Base-by-base conservation (phyloP, 2,329 filamentous ascomycete species). In the Verticillium zaregamsianum region DNA sequence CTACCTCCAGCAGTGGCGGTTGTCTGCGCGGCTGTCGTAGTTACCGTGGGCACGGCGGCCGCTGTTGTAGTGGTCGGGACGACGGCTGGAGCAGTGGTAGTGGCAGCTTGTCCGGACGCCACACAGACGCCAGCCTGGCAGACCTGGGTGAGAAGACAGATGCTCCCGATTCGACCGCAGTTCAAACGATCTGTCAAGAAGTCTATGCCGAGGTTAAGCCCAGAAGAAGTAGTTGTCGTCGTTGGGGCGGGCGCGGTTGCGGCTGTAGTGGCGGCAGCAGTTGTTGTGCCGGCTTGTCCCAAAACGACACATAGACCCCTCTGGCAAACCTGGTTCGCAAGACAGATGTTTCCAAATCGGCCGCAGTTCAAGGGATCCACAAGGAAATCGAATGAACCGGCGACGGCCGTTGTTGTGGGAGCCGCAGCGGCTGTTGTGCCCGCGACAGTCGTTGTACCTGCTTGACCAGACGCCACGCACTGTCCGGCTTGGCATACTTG, bases 281-380 rank as follows among this genome's bases (percentile, higher is more conserved):
- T 49, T 8, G 57, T 20, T 6, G 39, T 14, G 2, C 5, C 25
- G 12, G 57, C 25, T n/a, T 23, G 20, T 4, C 12, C 37, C 25
- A 33, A 49, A 9, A 32, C 55, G 17, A 58, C 37, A 20, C 57
- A 58, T 4, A 31, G 23, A 17, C 45, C 58, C 15, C 52, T 59
- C 2, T 23, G 28, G 12, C 58, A 59, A 3, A 25, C 25, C 31
- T 59, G 52, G 11, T 17, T 23, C 14, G 32, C 14, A 3, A 35
- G 28, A n/a, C 49, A 59, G 31, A 59, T 59, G 35, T 59, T 59
- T 15, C 54, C 33, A 11, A 55, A 20, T 8, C 58, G 28, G 25
- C 58, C 52, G 20, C 58, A 59, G 45, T 58, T 58, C 20, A 58
- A n/a, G 14, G 35, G 40, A 20, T 58, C 57, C 8, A 45, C 39